Percentiles rank a stretch among this genome's conserved stretches.
Evolutionary conservation across 2,329 filamentous ascomycete species (phyloP).

Genomic region (Achaetomium macrosporum): DNA sequence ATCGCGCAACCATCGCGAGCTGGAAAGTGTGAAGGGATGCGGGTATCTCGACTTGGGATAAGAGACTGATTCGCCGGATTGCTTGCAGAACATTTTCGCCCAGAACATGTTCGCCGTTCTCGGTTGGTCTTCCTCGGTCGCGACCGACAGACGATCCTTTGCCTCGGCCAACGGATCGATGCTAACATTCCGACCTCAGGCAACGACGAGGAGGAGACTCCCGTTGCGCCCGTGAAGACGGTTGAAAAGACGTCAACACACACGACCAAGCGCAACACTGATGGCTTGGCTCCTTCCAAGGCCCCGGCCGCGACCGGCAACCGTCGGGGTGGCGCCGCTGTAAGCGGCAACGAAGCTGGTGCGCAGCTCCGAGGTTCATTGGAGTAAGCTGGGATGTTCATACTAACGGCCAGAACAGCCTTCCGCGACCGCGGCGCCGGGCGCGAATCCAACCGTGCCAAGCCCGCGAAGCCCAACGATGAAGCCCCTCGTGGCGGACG

Average conservation of each 20-base stretch:
- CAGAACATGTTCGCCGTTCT: conserved; percentile 96
- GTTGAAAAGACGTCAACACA: conserved; percentile 77
- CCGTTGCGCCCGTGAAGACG: conserved; percentile 76
- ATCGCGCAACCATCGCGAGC: conserved; percentile 1
- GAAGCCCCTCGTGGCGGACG: conserved; percentile 53
- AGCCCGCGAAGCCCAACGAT: conserved; percentile 68
- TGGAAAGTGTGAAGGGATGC: background rate
- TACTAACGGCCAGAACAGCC: conserved; percentile 45
- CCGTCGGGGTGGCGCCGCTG: conserved; percentile 48
- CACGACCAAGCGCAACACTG: conserved; percentile 77
- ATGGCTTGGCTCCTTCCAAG: conserved; percentile 58
- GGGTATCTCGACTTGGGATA: background rate
- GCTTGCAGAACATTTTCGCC: conserved; percentile 84
- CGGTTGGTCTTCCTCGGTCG: conserved; percentile 55
- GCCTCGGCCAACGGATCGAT: conserved; percentile 5
- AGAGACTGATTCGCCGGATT: conserved; percentile 24
- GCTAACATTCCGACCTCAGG: conserved; percentile 37
- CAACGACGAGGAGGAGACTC: conserved; percentile 60
- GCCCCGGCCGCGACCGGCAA: conserved; percentile 34
- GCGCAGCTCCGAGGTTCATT: conserved; percentile 36
- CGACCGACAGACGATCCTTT: background rate
- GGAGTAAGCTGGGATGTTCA: conserved; percentile 1
- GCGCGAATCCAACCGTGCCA: conserved; percentile 73
- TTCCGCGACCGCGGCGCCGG: conserved; percentile 87
- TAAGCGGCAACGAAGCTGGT: conserved; percentile 82